Evolutionary conservation across 2,329 filamentous ascomycete genomes (phyloP), one percentile per base, ranked within the genome.

Genomic region (Biscogniauxia mediterranea): DNA sequence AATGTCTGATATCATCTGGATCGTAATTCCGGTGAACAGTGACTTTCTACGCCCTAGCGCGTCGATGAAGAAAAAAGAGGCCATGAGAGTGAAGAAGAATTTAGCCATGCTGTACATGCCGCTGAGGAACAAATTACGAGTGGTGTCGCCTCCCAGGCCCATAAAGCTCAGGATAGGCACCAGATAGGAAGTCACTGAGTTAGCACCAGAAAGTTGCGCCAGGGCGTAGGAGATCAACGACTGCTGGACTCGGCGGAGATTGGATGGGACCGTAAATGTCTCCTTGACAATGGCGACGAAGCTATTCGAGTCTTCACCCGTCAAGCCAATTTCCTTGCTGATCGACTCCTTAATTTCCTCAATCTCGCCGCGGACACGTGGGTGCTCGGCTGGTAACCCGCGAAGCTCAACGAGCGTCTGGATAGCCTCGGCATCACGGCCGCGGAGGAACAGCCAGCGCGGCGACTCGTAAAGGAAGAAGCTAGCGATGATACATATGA

Each of bases 171-270:
- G 60, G 46, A 81, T 77, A 1, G 78, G 75, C 0, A 81, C 72
- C 5, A 81, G 68, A 62, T 83, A 79, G 13, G 75, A 69, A 0
- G 78, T 79, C 54, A 83, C 76, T 1, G 74, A 72, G 66, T 79
- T 78, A 19, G 78, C 78, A 5, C 79, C 78, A 0, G 77, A 78
- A 53, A 81, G 73, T 64, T 83, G 77, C 0, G 79, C 70, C 11
- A 81, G 70, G 0, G 72, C 70, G 21, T 77, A 79, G 0, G 74
- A 74, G 20, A 78, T 61, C 4, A 78, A 66, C 8, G 70, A 66
- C 38, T 79, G 76, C 59, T 77, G 75, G 15, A 77, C 68, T 2
- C 78, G 74, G 19, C 77, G 75, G 3, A 78, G 71, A 56, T 80
- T 80, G 15, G 75, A 66, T 0, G 71, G 62, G 0, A 75, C 73